Base-by-base conservation (phyloP, 805 yeast genomes). In the Candida pseudoglaebosa region DNA sequence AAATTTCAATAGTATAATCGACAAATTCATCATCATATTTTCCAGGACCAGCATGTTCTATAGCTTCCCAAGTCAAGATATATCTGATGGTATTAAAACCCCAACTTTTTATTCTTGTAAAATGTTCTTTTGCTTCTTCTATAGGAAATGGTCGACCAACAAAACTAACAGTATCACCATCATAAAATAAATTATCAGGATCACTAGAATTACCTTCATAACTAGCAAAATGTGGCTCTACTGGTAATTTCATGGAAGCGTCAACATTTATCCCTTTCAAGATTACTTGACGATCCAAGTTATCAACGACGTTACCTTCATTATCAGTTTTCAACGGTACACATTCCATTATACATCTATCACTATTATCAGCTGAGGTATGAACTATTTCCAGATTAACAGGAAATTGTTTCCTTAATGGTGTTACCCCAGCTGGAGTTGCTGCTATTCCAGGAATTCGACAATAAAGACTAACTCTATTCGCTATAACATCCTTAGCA, bases 11-110 rank as follows among this genome's bases (percentile, higher is more conserved):
- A 0, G 93, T 78, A 56, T 81, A 86, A 19, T 80, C 78, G 36
- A 88, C 73, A 52, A 76, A 90, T 14, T 79, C 88, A 18, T 75
- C 77, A 57, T 90, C 97, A 54, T 89, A 90, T 7, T 58, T 57
- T 0, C 85, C 93, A 0, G 97, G 97, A 0, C 95, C 96, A 34
- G 63, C 68, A 50, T 90, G 96, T 57, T 90, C 97, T 6, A 90
- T 52, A 0, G 96, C 91, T 57, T 90, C 97, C 97, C 97, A 90
- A 1, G 95, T 83, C 36, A 85, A 67, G 14, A 88, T 65, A 55
- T 80, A 84, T 40, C 97, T 64, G 15, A 90, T 72, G 2, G 83
- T 73, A 55, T 89, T 90, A 59, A 75, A 87, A 1, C 97, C 97
- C 77, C 90, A 76, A 5, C 79, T 67, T 54, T 82, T 85, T 54